Conservation (phyloP, 441 rosid genomes). For the Croton setiger region DNA sequence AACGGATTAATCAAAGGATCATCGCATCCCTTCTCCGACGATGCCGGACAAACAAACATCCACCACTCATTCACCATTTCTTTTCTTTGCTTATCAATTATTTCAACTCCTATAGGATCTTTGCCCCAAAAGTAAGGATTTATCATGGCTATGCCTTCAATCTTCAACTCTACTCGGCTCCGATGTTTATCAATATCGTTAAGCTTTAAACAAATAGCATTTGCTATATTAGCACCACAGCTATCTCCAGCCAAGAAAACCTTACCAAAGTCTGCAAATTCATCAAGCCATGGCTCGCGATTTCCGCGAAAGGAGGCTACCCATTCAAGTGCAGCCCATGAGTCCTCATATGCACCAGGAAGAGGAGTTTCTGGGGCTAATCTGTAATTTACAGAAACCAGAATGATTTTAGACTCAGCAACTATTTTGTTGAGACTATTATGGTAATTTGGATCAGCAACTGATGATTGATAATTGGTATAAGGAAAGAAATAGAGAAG, state of each 20-base stretch:
- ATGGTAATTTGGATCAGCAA: constrained; percentile 58
- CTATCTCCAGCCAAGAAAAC: constrained; percentile 65
- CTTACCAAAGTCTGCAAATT: constrained; percentile 38
- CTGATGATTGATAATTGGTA: too few species aligned
- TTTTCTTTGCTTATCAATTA: constrained; percentile 37
- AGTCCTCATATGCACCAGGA: constrained; percentile 63
- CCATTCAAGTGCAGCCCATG: constrained; percentile 56
- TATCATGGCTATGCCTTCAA: constrained; percentile 21
- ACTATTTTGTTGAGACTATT: constrained; percentile 53
- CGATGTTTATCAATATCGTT: background rate
- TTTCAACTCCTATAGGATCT: constrained; percentile 15
- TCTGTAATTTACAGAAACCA: constrained; percentile 64
- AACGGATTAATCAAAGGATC: constrained; percentile 74
- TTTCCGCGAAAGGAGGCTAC: constrained; percentile 31
- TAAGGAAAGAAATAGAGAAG: too few species aligned
- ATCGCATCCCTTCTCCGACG: constrained; percentile 47
- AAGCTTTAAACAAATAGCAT: background rate
- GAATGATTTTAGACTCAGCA: constrained; percentile 44
- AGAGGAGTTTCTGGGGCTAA: constrained; percentile 71
- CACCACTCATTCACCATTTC: constrained; percentile 73
- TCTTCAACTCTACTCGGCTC: background rate
- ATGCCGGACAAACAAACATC: constrained; percentile 58
- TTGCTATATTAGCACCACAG: constrained; percentile 45
- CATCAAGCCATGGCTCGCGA: constrained; percentile 52
- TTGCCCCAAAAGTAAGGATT: constrained; percentile 25